Conservation (phyloP, 1,284 basidiomycete genomes). For the Puccinia coronata region DNA sequence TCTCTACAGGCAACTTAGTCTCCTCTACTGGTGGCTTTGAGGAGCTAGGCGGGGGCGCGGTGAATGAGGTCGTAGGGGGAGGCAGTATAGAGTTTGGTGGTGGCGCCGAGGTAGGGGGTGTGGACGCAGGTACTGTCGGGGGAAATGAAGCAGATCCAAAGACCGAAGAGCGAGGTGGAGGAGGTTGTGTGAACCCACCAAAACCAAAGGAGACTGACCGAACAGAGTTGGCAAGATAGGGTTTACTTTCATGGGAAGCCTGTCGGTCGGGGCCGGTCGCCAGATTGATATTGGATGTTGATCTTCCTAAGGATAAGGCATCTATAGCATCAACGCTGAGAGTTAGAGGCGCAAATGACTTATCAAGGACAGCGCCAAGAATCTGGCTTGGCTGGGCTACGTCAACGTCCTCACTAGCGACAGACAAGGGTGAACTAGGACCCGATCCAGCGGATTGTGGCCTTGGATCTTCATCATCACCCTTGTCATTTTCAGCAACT, state of each 20-base stretch:
- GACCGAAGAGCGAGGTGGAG: neutral
- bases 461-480: neutral
- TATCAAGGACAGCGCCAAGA: neutral
- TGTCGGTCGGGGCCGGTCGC: neutral
- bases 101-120: neutral
- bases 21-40: too few species aligned
- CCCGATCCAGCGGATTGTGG: neutral
- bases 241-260: neutral
- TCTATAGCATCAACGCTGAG: neutral
- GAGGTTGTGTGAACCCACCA: slow-evolving; percentile 8
- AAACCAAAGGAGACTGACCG: slow-evolving; percentile 20
- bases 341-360: neutral
- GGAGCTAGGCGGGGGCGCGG: neutral
- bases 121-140: neutral
- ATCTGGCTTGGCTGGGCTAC: neutral
- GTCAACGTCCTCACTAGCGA: neutral
- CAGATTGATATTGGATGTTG: neutral
- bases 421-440: neutral
- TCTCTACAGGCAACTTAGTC: too few species aligned
- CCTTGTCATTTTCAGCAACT: neutral
- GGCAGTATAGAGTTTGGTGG: neutral
- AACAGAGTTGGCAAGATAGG: neutral
- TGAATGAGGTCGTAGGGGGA: too few species aligned
- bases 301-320: neutral
- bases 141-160: neutral